Evolutionary conservation across 257 asterid genomes (phyloP).

Genomic region (Nicotiana paniculata): DNA sequence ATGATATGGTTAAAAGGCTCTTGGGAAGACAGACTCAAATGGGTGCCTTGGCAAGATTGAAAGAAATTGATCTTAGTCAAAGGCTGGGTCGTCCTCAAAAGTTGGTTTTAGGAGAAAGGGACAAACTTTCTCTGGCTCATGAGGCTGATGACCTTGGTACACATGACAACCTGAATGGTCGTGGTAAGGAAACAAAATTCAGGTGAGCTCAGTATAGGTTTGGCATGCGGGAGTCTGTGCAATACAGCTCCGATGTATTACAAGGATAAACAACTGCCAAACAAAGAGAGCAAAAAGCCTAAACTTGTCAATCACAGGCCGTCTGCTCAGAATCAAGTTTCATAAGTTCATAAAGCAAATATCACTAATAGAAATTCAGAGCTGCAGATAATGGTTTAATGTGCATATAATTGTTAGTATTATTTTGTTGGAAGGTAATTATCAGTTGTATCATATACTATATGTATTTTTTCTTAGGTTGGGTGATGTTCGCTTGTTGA

Average conservation of each 20-base stretch:
- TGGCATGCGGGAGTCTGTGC: background rate
- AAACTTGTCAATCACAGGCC: background rate
- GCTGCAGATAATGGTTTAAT: background rate
- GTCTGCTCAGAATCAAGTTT: background rate
- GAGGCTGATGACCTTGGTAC: conserved; percentile 20
- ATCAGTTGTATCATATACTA: background rate
- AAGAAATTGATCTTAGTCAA: conserved; percentile 31
- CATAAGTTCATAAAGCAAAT: background rate
- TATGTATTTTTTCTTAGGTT: background rate
- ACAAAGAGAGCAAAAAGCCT: background rate
- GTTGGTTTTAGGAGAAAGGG: conserved; percentile 35
- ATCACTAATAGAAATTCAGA: background rate
- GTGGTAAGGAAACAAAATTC: conserved; percentile 20
- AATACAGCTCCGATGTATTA: background rate
- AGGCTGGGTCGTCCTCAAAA: conserved; percentile 40
- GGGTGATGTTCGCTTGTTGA: background rate
- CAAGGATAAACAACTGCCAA: background rate
- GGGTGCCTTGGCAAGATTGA: conserved; percentile 26
- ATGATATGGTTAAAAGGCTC: conserved; percentile 56
- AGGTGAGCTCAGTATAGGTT: conserved; percentile 21
- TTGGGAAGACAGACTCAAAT: conserved; percentile 36
- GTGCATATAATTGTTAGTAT: background rate
- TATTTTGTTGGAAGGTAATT: background rate
- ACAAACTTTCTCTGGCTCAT: conserved; percentile 32
- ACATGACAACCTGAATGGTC: conserved; percentile 14